These are phyloP conservation scores for Niebla homalea DNA, from an alignment of 495 filamentous ascomycete species.

Conservation along the genomic window DNA sequence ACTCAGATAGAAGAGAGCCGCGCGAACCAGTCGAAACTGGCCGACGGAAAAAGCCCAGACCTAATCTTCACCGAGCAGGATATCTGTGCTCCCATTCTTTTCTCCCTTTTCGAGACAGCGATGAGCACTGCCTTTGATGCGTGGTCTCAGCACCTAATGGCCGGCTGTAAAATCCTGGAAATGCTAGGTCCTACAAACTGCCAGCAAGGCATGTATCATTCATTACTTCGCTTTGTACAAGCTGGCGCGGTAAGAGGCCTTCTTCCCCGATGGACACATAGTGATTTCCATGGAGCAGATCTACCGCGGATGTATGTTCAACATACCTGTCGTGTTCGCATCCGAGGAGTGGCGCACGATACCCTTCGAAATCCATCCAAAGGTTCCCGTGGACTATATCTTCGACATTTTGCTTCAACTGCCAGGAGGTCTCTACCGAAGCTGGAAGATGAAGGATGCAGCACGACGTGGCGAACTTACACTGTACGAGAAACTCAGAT, in stretches of 20 bases:
- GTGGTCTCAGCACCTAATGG: constrained; percentile 1
- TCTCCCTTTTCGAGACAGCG: neutral
- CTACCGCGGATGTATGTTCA: neutral
- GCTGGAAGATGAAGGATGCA: too few species aligned
- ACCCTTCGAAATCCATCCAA: neutral
- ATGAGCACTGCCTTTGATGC: constrained; percentile 1
- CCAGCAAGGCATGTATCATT: neutral
- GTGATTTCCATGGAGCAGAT: neutral
- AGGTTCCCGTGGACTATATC: neutral
- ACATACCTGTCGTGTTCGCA: neutral
- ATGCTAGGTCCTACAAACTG: neutral
- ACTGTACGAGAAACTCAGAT: neutral
- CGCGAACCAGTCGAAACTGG: neutral
- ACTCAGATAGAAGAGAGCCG: neutral
- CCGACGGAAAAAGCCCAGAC: neutral
- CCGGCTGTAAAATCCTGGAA: neutral
- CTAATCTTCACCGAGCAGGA: neutral
- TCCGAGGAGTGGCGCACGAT: constrained; percentile 3
- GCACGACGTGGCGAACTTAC: neutral
- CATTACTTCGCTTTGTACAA: neutral
- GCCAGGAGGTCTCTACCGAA: neutral
- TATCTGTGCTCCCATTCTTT: neutral
- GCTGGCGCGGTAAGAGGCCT: neutral
- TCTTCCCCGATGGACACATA: neutral
- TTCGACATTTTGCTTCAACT: neutral